Evolutionary conservation across 1,139 yeast species (phyloP), one percentile per base, ranked within the genome.

Genomic region (Protomyces pachydermus): DNA sequence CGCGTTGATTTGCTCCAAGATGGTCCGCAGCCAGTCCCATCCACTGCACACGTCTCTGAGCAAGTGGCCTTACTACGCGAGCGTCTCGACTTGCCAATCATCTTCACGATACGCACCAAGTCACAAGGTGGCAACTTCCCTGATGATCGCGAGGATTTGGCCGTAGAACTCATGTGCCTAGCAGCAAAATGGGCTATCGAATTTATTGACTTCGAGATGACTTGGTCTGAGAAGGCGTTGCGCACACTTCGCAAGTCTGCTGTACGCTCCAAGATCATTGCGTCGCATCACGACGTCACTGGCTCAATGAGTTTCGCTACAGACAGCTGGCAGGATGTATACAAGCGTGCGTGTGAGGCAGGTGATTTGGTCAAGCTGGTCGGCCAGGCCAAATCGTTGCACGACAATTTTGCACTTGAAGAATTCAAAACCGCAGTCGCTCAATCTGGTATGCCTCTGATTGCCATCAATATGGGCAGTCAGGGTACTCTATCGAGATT

Each of bases 71-170:
- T 80, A 34, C 77, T 91, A 70, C 84, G 97, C 72, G 82, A 77
- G 70, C 79, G 79, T 51, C 80, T 88, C n/a, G 78, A 79, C 51
- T 76, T 89, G 66, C 97, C 98, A 56, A 85, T 91, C 46, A 82
- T 93, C 66, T 89, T 84, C 77, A 90, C 97, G 1, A 78, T 90
- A 3, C 83, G 96, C 73, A 88, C 96, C 1, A 73, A 77, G 69
- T 78, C 85, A 10, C 97, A 91, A 76, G 97, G 97, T 58, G 97
- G 97, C 50, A 75, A 78, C 54, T 87, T 88, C 77, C 87, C 88
- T 0, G 86, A 85, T 69, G 77, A 77, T 6, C 84, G 81, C 23
- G 72, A 73, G 51, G 80, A 74, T 8, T 73, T 76, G 28, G 80
- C 89, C 65, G 81, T 79, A 67, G 75, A 77, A 28, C 80, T 90